Evolutionary conservation across 2,329 filamentous ascomycete genomes (phyloP).

Genomic region (Septoria petroselini): DNA sequence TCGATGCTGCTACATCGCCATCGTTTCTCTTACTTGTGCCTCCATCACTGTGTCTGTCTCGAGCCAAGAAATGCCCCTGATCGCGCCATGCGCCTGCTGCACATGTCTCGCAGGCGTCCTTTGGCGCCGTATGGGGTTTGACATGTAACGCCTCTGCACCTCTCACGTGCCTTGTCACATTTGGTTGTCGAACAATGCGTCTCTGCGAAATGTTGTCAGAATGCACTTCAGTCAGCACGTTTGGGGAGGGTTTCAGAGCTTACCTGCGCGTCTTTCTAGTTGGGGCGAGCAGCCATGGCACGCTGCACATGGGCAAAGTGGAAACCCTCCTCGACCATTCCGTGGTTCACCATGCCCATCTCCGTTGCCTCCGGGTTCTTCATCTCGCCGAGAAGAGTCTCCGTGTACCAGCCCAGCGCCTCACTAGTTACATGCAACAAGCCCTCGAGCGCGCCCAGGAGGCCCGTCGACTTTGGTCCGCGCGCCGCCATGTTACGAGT

Average conservation of each 20-base stretch:
- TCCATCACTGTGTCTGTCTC: too few relatives aligned
- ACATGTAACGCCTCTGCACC: not conserved
- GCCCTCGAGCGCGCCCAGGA: conserved; percentile 9
- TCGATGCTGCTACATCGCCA: too few relatives aligned
- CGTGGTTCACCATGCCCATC: conserved; percentile 12
- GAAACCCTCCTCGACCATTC: conserved; percentile 19
- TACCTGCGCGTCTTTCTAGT: not conserved
- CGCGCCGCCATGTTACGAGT: conserved; percentile 6
- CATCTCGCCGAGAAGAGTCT: conserved; percentile 19
- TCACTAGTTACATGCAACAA: conserved; percentile 13
- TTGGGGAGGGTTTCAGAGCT: not conserved
- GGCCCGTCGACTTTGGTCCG: not conserved
- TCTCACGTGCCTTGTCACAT: not conserved
- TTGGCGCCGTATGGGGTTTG: not conserved
- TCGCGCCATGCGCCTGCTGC: too few relatives aligned
- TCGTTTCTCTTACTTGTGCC: too few relatives aligned
- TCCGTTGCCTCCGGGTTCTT: conserved; percentile 16
- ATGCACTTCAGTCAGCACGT: not conserved
- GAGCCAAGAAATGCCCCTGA: too few relatives aligned
- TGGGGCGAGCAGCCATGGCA: not conserved
- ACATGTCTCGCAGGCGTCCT: too few relatives aligned
- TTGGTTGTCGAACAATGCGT: not conserved
- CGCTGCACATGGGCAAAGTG: conserved; percentile 18
- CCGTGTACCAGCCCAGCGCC: conserved; percentile 18
- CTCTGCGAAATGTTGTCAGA: not conserved